Evolutionary conservation across 257 asterid species (phyloP).

Genomic region (Penstemon davidsonii): DNA sequence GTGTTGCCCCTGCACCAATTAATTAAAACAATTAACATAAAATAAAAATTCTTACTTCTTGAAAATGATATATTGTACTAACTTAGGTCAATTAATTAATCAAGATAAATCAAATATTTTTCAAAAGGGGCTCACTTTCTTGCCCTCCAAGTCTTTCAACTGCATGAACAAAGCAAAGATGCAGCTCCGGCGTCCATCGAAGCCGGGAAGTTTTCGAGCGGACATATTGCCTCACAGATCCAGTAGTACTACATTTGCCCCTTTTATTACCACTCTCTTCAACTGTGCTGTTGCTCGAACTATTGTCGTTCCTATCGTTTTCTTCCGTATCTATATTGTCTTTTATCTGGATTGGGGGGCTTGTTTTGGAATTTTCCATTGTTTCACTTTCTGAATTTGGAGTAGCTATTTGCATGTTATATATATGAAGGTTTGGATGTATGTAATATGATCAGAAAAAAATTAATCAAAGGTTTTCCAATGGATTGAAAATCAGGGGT

Average conservation of each 20-base stretch:
- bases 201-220: conserved; percentile 87
- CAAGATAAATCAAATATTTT: not conserved
- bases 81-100: conserved; percentile 6
- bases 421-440: not conserved
- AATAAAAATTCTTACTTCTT: not conserved
- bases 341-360: conserved; percentile 31
- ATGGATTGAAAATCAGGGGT: conserved; percentile 1
- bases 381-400: conserved; percentile 24
- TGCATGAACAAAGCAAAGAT: conserved; percentile 80
- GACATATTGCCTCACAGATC: conserved; percentile 74
- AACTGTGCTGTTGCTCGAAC: conserved; percentile 87
- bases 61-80: not conserved
- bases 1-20: conserved; percentile 79
- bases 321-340: conserved; percentile 27
- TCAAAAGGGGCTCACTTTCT: conserved; percentile 59
- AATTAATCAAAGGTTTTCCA: not conserved
- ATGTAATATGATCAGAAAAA: not conserved
- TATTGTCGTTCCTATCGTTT: conserved; percentile 32
- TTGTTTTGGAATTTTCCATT: conserved; percentile 46
- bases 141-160: conserved; percentile 89
- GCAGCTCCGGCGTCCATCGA: conserved; percentile 92
- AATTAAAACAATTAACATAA: not conserved
- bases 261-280: conserved; percentile 64
- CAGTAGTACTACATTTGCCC: conserved; percentile 33
- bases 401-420: conserved; percentile 29